A percentile compares a stretch with the other conserved stretches of the same genome.
phyloP scores from a whole-genome alignment of 2,329 filamentous ascomycete genomes.

The Grosmannia clavigera region DNA sequence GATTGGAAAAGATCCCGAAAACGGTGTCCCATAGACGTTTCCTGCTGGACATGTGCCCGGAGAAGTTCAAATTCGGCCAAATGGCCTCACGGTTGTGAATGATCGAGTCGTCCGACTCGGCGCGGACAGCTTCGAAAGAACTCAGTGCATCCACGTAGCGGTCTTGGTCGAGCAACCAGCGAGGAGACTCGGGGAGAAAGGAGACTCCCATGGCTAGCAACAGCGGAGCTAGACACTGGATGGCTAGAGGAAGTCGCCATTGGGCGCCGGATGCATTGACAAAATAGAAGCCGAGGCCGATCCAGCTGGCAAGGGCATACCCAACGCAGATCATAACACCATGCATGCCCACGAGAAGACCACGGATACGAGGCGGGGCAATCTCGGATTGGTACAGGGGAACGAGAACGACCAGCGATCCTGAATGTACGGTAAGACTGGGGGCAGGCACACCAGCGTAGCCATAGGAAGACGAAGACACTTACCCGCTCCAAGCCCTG shows the following conservation, averaged over 20 bases:
- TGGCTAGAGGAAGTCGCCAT: constrained; percentile 23
- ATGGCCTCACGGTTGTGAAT: neutral
- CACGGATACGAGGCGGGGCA: constrained; percentile 17
- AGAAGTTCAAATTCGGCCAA: neutral
- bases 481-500: constrained; percentile 12
- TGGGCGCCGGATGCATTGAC: constrained; percentile 12
- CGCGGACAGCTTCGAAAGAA: constrained; percentile 19
- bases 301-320: constrained; percentile 16
- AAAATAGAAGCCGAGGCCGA: constrained; percentile 6
- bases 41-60: neutral
- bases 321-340: constrained; percentile 23
- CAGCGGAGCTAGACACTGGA: constrained; percentile 17
- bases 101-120: constrained; percentile 31
- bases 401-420: constrained; percentile 13
- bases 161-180: constrained; percentile 15
- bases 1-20: neutral
- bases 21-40: neutral
- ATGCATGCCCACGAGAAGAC: constrained; percentile 5
- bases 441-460: too few species aligned
- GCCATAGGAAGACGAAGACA: too few species aligned
- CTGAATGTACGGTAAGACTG: too few species aligned
- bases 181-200: constrained; percentile 16
- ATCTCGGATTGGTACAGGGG: constrained; percentile 20
- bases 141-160: constrained; percentile 12
- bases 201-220: constrained; percentile 16